Percentiles rank a stretch among this genome's conserved stretches.
These are phyloP conservation scores for Gossypium stocksii DNA, from an alignment of 345 rosid species.

Conservation along the genomic window DNA sequence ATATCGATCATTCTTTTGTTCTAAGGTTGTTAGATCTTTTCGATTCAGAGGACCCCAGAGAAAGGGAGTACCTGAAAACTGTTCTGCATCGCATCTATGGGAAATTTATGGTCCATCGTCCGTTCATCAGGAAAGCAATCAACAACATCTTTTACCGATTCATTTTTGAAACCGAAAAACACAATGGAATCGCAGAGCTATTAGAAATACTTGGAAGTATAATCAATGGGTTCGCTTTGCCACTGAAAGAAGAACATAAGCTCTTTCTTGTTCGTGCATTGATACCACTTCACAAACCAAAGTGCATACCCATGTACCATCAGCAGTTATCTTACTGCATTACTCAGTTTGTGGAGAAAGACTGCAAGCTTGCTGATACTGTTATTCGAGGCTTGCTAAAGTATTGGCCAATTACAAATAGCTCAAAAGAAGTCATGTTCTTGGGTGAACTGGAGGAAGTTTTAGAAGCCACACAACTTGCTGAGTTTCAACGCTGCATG, in stretches of 20 bases:
- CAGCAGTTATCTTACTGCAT: conserved; percentile 84
- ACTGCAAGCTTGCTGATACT: conserved; percentile 80
- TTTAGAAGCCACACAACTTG: conserved; percentile 77
- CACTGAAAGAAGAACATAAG: conserved; percentile 86
- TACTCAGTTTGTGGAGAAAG: conserved; percentile 82
- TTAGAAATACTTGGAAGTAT: conserved; percentile 85
- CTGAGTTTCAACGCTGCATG: conserved; percentile 88
- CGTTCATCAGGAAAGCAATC: conserved; percentile 75
- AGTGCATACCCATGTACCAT: conserved; percentile 65
- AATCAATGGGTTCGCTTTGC: conserved; percentile 83
- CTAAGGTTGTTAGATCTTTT: conserved; percentile 72
- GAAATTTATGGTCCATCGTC: conserved; percentile 89
- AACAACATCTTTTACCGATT: conserved; percentile 73
- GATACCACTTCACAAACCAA: conserved; percentile 85
- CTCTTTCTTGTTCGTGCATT: conserved; percentile 80
- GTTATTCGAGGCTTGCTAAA: conserved; percentile 72
- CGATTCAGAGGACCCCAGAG: conserved; percentile 81
- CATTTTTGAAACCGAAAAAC: conserved; percentile 80
- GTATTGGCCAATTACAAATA: conserved; percentile 85
- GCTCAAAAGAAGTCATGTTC: conserved; percentile 89
- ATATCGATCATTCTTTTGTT: conserved; percentile 74
- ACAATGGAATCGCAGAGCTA: conserved; percentile 76
- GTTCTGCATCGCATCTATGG: conserved; percentile 79
- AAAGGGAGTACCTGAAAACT: conserved; percentile 75
- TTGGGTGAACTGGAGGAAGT: conserved; percentile 86